A percentile compares a stretch with the other conserved stretches of the same genome.
phyloP scores from a whole-genome alignment of 2,329 filamentous ascomycete genomes.

The Arthrobotrys sphaeroides region DNA sequence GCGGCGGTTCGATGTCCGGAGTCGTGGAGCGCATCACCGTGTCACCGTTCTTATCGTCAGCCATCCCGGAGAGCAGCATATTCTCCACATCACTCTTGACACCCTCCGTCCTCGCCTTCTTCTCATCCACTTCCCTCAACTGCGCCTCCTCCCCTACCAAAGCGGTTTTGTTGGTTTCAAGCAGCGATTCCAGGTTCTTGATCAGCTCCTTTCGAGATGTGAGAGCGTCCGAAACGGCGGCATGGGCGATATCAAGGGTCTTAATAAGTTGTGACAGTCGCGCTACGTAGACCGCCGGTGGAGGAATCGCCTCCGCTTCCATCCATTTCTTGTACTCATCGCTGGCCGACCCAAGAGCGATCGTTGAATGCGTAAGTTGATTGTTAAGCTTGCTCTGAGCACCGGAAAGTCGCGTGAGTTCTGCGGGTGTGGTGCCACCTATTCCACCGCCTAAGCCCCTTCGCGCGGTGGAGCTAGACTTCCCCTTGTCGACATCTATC shows the following conservation, averaged over 20 bases:
- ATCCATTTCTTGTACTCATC: conserved; percentile 85
- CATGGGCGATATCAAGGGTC: conserved; percentile 85
- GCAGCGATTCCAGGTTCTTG: conserved; percentile 80
- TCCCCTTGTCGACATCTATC: conserved; percentile 70
- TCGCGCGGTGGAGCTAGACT: conserved; percentile 67
- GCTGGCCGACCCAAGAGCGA: conserved; percentile 75
- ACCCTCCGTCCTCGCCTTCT: conserved; percentile 76
- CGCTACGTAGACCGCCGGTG: conserved; percentile 89
- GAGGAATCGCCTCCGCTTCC: conserved; percentile 75
- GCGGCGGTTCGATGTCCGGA: conserved; percentile 68
- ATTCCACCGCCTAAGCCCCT: conserved; percentile 66
- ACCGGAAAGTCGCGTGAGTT: conserved; percentile 78
- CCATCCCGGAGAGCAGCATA: conserved; percentile 85
- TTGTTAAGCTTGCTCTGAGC: conserved; percentile 79
- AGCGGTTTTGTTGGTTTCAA: conserved; percentile 76
- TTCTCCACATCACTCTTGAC: conserved; percentile 91
- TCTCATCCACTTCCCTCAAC: conserved; percentile 71
- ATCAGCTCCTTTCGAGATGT: conserved; percentile 83
- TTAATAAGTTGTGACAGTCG: conserved; percentile 89
- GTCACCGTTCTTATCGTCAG: conserved; percentile 67
- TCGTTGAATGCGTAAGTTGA: conserved; percentile 73
- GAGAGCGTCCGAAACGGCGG: conserved; percentile 86
- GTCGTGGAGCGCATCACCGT: conserved; percentile 62
- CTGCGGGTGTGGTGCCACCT: conserved; percentile 71
- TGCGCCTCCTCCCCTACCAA: conserved; percentile 75